These are phyloP conservation scores for Arxiozyma slooffiae DNA, from an alignment of 1,139 yeast species.

Conservation along the genomic window DNA sequence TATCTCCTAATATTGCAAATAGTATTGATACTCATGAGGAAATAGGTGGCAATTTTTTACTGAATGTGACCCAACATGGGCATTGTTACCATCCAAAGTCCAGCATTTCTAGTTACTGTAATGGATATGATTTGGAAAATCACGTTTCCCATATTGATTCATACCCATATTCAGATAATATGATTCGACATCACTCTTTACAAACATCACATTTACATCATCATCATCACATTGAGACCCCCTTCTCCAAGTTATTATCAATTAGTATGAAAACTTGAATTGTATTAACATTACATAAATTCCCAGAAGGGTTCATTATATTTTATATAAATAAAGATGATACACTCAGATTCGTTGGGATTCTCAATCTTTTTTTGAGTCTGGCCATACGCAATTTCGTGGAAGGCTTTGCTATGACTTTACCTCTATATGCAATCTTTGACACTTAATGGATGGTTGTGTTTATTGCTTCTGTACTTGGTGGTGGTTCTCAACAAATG, in stretches of 20 bases:
- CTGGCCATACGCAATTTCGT: slow-evolving; percentile 81
- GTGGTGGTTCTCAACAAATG: slow-evolving; percentile 78
- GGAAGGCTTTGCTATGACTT: slow-evolving; percentile 93
- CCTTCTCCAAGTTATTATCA: slow-evolving; percentile 63
- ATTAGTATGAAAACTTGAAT: slow-evolving; percentile 85
- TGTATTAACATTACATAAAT: slow-evolving; percentile 79
- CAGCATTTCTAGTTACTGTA: neutral
- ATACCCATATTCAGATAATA: neutral
- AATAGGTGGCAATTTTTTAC: neutral
- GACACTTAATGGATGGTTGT: slow-evolving; percentile 57
- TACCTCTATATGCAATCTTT: slow-evolving; percentile 73
- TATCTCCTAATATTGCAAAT: neutral
- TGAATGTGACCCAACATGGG: neutral
- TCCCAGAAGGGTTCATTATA: slow-evolving; percentile 91
- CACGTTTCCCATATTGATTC: neutral
- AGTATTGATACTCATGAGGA: slow-evolving; percentile 1
- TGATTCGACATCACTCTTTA: slow-evolving; percentile 3
- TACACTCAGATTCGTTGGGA: slow-evolving; percentile 56
- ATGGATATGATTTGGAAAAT: slow-evolving; percentile 2
- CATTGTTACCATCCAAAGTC: neutral
- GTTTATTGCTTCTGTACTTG: slow-evolving; percentile 54
- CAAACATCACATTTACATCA: slow-evolving; percentile 40
- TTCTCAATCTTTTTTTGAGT: slow-evolving; percentile 71
- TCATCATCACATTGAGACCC: slow-evolving; percentile 74
- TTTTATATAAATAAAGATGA: slow-evolving; percentile 32